Evolutionary conservation across 2,329 filamentous ascomycete genomes (phyloP).

Genomic region (Claviceps fusiformis): DNA sequence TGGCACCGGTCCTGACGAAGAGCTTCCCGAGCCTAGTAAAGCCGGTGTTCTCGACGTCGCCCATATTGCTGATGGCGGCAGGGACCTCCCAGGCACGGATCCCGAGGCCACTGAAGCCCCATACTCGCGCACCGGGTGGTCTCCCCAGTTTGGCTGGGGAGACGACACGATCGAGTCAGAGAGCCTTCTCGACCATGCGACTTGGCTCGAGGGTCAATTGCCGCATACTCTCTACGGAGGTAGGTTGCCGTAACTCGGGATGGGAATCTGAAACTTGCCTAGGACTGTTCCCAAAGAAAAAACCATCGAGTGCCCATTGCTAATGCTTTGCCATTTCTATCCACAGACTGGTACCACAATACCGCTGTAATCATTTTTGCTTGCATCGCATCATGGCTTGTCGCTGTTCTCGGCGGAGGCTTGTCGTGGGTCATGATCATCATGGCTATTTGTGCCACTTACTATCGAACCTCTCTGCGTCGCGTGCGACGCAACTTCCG

Average conservation of each 20-base stretch:
- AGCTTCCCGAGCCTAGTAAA: slow-evolving; percentile 63
- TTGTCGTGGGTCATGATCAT: slow-evolving; percentile 87
- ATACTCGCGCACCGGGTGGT: slow-evolving; percentile 61
- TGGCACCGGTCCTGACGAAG: slow-evolving; percentile 54
- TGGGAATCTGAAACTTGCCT: not conserved
- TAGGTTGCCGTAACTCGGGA: slow-evolving; percentile 23
- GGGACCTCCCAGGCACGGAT: slow-evolving; percentile 34
- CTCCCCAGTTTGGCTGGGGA: slow-evolving; percentile 67
- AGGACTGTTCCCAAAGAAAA: not conserved
- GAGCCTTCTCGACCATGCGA: slow-evolving; percentile 74
- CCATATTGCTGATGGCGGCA: slow-evolving; percentile 34
- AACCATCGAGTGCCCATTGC: not conserved
- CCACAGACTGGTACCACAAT: slow-evolving; percentile 97
- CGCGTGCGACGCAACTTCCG: slow-evolving; percentile 90
- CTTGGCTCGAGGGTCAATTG: slow-evolving; percentile 69
- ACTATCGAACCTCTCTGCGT: slow-evolving; percentile 90
- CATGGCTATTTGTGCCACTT: slow-evolving; percentile 85
- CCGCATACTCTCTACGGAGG: slow-evolving; percentile 85
- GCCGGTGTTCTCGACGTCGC: slow-evolving; percentile 48
- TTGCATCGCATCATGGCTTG: slow-evolving; percentile 77
- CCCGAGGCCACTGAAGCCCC: slow-evolving; percentile 37
- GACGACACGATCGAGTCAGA: slow-evolving; percentile 41
- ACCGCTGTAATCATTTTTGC: slow-evolving; percentile 87
- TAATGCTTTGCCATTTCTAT: not conserved
- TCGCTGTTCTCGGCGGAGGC: slow-evolving; percentile 80